These are phyloP conservation scores for Entomortierella lignicola DNA, from an alignment of 192 early-diverging fungal genomes.

Conservation along the genomic window DNA sequence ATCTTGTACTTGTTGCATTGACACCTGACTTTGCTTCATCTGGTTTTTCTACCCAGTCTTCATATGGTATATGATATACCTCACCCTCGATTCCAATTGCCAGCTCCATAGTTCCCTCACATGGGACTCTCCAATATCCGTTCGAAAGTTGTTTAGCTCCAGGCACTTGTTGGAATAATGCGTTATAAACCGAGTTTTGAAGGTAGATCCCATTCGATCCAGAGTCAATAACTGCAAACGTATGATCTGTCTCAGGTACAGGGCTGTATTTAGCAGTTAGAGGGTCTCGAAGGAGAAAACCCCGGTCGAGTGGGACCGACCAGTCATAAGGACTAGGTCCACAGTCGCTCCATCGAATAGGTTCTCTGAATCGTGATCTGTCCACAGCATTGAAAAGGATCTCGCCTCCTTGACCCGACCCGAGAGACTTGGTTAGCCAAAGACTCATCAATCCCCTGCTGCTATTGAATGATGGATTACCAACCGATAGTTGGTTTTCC, in stretches of 20 bases:
- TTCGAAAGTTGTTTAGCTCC: conserved; percentile 11
- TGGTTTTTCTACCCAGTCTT: conserved; percentile 42
- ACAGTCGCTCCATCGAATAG: conserved; percentile 32
- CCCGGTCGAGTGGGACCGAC: conserved; percentile 26
- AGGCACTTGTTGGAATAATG: conserved; percentile 16
- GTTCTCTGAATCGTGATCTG: background rate
- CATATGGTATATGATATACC: conserved; percentile 25
- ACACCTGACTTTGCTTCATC: background rate
- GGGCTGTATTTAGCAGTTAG: background rate
- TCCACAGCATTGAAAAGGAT: conserved; percentile 37
- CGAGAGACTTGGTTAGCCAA: conserved; percentile 18
- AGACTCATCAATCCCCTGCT: conserved; percentile 37
- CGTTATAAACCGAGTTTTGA: conserved; percentile 11
- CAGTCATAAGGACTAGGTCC: conserved; percentile 39
- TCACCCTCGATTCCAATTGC: conserved; percentile 15
- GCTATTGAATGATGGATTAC: too few species aligned
- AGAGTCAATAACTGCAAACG: conserved; percentile 49
- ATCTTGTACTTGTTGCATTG: background rate
- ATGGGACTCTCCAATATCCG: conserved; percentile 44
- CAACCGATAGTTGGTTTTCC: background rate
- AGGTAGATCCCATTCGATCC: conserved; percentile 48
- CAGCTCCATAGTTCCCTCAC: conserved; percentile 13
- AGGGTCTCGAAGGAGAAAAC: background rate
- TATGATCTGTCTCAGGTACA: conserved; percentile 11
- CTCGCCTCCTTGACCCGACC: conserved; percentile 24